Evolutionary conservation across 345 rosid species (phyloP).

Genomic region (Noccaea caerulescens): DNA sequence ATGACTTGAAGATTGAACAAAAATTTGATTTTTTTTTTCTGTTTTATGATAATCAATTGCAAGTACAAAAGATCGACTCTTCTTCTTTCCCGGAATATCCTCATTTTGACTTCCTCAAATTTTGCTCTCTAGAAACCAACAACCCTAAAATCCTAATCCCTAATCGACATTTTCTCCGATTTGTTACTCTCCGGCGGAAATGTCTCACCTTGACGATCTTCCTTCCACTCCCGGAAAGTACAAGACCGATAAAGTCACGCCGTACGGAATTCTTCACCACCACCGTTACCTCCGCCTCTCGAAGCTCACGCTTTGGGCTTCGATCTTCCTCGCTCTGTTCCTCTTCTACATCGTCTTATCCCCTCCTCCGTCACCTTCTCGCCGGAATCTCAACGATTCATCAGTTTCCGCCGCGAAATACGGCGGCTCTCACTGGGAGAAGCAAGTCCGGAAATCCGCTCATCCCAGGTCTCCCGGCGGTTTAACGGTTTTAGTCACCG

Average conservation of each 20-base stretch:
- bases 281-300: conserved; percentile 57
- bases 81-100: conserved; percentile 43
- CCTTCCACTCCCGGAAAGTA: conserved; percentile 73
- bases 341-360: conserved; percentile 51
- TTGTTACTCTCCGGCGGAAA: conserved; percentile 36
- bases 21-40: neutral
- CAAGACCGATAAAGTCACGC: conserved; percentile 57
- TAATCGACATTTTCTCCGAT: conserved; percentile 18
- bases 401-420: conserved; percentile 36
- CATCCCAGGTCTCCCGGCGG: conserved; percentile 48
- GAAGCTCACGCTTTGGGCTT: conserved; percentile 55
- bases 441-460: conserved; percentile 57
- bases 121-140: conserved; percentile 1
- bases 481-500: conserved; percentile 67
- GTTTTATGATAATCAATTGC: neutral
- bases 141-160: conserved; percentile 14
- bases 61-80: conserved; percentile 26
- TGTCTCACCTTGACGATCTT: conserved; percentile 61
- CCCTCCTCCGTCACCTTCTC: conserved; percentile 45
- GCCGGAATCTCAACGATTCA: conserved; percentile 50
- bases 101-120: conserved; percentile 39
- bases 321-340: conserved; percentile 52
- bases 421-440: conserved; percentile 58
- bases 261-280: conserved; percentile 46
- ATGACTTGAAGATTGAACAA: conserved; percentile 18